These are phyloP conservation scores for Phytophthora pseudosyringae DNA, from an alignment of 352 stramenopile genomes.

Conservation along the genomic window DNA sequence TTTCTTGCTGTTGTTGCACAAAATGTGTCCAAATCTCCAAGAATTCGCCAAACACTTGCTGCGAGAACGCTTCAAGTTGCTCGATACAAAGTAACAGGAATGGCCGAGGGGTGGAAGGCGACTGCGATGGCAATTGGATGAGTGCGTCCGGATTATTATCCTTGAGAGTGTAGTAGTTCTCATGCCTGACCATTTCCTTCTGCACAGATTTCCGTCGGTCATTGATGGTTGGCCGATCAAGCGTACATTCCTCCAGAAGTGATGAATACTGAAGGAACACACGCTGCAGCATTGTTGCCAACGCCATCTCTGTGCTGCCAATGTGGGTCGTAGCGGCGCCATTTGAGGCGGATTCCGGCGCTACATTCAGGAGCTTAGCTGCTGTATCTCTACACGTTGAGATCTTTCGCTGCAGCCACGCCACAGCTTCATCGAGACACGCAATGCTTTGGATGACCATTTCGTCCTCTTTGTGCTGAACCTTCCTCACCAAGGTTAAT, in stretches of 20 bases:
- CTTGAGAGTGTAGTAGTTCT: conserved; percentile 47
- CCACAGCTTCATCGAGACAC: conserved; percentile 45
- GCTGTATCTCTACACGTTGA: conserved; percentile 26
- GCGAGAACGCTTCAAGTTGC: conserved; percentile 69
- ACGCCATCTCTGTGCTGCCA: conserved; percentile 49
- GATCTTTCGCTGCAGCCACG: conserved; percentile 59
- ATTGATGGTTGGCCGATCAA: conserved; percentile 10
- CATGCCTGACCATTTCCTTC: conserved; percentile 32
- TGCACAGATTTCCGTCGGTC: conserved; percentile 31
- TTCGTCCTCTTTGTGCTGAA: conserved; percentile 25
- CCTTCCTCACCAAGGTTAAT: conserved; percentile 14
- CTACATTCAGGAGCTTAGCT: conserved; percentile 25
- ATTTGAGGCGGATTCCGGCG: neutral
- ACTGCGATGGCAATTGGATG: neutral
- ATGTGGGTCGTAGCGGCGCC: conserved; percentile 23
- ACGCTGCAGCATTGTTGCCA: conserved; percentile 59
- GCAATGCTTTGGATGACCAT: conserved; percentile 37
- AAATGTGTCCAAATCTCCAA: conserved; percentile 77
- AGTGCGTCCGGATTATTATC: conserved; percentile 3
- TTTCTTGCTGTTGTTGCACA: conserved; percentile 29
- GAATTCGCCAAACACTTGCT: conserved; percentile 70
- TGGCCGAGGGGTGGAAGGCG: conserved; percentile 23
- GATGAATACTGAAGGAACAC: conserved; percentile 39
- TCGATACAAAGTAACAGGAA: conserved; percentile 82
- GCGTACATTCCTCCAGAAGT: conserved; percentile 29